phyloP scores from a whole-genome alignment of 225 moss, liverwort and hornwort species.

The Pseudisothecium myosuroides region DNA sequence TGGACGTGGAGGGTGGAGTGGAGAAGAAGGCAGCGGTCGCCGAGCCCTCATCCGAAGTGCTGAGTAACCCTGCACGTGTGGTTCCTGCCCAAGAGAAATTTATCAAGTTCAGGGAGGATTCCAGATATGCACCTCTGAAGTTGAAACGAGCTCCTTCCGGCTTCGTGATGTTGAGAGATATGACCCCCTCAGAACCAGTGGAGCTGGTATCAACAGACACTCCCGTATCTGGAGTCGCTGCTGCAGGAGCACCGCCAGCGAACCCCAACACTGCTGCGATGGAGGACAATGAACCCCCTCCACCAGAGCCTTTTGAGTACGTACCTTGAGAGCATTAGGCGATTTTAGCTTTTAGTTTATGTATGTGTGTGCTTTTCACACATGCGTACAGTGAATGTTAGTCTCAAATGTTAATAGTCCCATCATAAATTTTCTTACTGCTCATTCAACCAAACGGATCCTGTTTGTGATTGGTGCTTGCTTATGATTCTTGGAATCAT shows the following conservation, averaged over 20 bases:
- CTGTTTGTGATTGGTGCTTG: background rate
- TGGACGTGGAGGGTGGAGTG: conserved; percentile 66
- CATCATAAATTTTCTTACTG: background rate
- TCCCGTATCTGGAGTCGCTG: conserved; percentile 28
- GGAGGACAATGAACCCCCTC: conserved; percentile 33
- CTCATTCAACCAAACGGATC: background rate
- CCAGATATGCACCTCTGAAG: conserved; percentile 78
- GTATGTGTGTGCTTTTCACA: background rate
- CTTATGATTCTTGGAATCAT: background rate
- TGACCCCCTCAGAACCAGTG: conserved; percentile 79
- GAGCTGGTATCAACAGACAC: conserved; percentile 92
- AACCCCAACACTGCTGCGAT: background rate
- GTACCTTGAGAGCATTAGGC: background rate
- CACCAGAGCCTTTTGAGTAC: conserved; percentile 46
- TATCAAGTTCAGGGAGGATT: conserved; percentile 79
- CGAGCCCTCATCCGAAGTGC: conserved; percentile 53
- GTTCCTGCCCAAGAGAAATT: conserved; percentile 87
- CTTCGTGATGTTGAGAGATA: conserved; percentile 78
- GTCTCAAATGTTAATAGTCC: conserved; percentile 20
- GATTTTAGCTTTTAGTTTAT: background rate
- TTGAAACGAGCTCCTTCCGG: conserved; percentile 72
- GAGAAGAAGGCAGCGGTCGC: conserved; percentile 48
- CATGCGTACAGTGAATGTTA: conserved; percentile 3
- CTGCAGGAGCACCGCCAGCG: background rate
- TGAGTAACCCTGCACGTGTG: conserved; percentile 87